Percentiles rank a stretch among this genome's conserved stretches.
phyloP scores from a whole-genome alignment of 2,329 filamentous ascomycete species.

The Fusarium euwallaceae region DNA sequence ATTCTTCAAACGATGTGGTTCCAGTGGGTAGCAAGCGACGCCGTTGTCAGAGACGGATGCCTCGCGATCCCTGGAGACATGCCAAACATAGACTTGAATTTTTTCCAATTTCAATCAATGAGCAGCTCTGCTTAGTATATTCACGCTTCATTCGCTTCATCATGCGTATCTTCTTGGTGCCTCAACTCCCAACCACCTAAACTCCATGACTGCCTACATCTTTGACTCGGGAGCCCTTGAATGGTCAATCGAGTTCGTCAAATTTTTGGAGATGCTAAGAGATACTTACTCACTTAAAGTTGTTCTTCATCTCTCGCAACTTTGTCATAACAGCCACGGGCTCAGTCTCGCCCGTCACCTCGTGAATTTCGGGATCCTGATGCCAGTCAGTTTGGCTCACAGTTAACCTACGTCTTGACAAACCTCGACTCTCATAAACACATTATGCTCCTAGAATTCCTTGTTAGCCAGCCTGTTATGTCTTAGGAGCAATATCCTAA shows the following conservation, averaged over 20 bases:
- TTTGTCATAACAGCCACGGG: conserved; percentile 87
- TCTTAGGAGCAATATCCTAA: conserved; percentile 50
- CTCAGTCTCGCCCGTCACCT: conserved; percentile 83
- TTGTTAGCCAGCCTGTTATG: conserved; percentile 5
- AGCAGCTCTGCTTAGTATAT: conserved; percentile 1
- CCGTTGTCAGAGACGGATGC: conserved; percentile 44
- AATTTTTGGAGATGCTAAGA: neutral
- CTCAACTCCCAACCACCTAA: neutral
- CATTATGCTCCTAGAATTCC: conserved; percentile 82
- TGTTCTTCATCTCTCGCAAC: conserved; percentile 92
- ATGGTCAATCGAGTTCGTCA: conserved; percentile 10
- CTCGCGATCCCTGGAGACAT: conserved; percentile 56
- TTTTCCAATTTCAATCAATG: conserved; percentile 2
- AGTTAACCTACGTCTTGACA: conserved; percentile 48
- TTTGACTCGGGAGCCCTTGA: conserved; percentile 46
- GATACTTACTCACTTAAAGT: conserved; percentile 69
- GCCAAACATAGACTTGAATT: conserved; percentile 1
- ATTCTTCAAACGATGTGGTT: conserved; percentile 44
- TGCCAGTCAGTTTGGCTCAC: neutral
- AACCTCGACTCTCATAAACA: conserved; percentile 92
- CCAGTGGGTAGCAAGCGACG: conserved; percentile 50
- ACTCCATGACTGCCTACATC: conserved; percentile 43
- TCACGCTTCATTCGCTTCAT: neutral
- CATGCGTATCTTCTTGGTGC: conserved; percentile 4
- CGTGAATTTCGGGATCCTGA: conserved; percentile 85